phyloP scores from a whole-genome alignment of 1,284 basidiomycete species.

The Phlebopus sp. region DNA sequence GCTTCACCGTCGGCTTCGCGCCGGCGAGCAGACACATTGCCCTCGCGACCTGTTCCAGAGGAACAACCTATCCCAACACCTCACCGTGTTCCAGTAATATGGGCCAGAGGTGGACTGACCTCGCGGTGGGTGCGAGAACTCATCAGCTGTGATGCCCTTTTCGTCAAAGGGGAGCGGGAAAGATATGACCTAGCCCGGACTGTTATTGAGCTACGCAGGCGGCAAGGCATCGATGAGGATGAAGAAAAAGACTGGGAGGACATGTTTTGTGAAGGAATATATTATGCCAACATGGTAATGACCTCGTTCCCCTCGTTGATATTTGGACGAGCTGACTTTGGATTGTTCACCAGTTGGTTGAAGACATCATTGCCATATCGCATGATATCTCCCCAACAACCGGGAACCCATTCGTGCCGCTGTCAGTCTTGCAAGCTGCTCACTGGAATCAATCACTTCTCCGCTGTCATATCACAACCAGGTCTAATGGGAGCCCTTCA shows the following conservation, averaged over 20 bases:
- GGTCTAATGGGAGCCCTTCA: conserved; percentile 27
- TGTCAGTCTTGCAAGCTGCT: conserved; percentile 67
- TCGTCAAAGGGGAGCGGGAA: conserved; percentile 76
- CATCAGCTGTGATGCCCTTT: conserved; percentile 78
- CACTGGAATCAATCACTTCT: conserved; percentile 74
- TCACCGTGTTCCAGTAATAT: conserved; percentile 49
- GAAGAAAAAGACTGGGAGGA: conserved; percentile 68
- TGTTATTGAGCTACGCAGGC: conserved; percentile 72
- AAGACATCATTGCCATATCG: conserved; percentile 74
- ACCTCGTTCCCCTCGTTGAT: background rate
- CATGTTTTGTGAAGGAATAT: conserved; percentile 79
- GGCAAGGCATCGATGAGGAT: conserved; percentile 43
- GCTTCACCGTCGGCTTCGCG: conserved; percentile 13
- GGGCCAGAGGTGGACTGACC: conserved; percentile 67
- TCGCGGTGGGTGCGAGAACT: conserved; percentile 74
- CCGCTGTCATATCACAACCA: conserved; percentile 52
- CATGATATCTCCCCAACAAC: conserved; percentile 72
- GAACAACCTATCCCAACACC: conserved; percentile 12
- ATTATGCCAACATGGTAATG: conserved; percentile 84
- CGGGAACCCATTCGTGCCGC: conserved; percentile 65
- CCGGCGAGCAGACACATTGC: conserved; percentile 31
- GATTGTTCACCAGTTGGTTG: conserved; percentile 52
- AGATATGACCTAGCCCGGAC: conserved; percentile 77
- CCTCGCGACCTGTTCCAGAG: conserved; percentile 21
- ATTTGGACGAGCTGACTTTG: conserved; percentile 8